These are phyloP conservation scores for Sarocladium brachiariae DNA, from an alignment of 2,329 filamentous ascomycete genomes.

Conservation along the genomic window DNA sequence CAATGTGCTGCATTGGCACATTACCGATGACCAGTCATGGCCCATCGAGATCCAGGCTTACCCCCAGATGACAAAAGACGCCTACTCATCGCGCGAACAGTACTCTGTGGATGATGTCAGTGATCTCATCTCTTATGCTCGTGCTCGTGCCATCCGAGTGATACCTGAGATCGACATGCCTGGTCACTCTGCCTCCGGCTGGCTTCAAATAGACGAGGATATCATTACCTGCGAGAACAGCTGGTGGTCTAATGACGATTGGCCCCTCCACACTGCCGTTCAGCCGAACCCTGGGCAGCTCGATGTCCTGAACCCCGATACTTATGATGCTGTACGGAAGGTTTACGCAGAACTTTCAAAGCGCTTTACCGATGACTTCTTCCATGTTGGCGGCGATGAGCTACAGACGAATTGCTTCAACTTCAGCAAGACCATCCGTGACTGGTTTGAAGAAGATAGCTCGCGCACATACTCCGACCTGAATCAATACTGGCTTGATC, in stretches of 20 bases:
- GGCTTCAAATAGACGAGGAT: conserved; percentile 47
- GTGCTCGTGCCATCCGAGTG: conserved; percentile 49
- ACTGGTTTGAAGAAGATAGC: conserved; percentile 43
- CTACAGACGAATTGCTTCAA: conserved; percentile 68
- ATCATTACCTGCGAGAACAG: conserved; percentile 49
- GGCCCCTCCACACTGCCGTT: conserved; percentile 43
- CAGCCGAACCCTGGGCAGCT: conserved; percentile 63
- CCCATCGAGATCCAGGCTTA: conserved; percentile 72
- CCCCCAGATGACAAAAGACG: conserved; percentile 65
- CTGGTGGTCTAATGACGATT: conserved; percentile 56
- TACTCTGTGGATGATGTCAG: conserved; percentile 62
- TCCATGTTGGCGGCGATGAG: conserved; percentile 85
- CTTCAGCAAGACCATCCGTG: conserved; percentile 40
- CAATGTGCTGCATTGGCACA: conserved; percentile 74
- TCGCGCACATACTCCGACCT: conserved; percentile 65
- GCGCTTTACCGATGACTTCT: conserved; percentile 60
- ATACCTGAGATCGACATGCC: conserved; percentile 59
- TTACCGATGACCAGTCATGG: conserved; percentile 81
- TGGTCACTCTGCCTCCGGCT: conserved; percentile 48
- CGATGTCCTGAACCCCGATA: conserved; percentile 66
- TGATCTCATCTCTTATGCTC: conserved; percentile 65
- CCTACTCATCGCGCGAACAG: conserved; percentile 59
- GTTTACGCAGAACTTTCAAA: conserved; percentile 74
- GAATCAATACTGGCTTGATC: conserved; percentile 65
- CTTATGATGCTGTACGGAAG: conserved; percentile 64